Evolutionary conservation across 305 asterid species (phyloP), one percentile per base, ranked within the genome.

Genomic region (Solanum hybrid): DNA sequence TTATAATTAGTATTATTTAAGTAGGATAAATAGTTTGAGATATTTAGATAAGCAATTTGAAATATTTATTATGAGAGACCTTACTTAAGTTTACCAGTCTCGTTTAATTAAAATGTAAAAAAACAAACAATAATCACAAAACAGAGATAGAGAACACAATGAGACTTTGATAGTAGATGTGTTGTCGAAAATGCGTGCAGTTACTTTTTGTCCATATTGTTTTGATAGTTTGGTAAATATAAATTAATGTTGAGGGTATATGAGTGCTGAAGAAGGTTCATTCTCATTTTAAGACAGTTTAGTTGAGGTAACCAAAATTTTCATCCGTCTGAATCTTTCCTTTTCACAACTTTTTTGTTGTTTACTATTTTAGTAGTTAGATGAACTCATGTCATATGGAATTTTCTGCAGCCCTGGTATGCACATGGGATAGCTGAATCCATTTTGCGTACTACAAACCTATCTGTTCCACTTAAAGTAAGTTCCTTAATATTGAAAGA

Each of bases 401-500:
- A 32, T 89, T 35, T 24, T 88, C 24, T 78, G 90, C 87, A 96
- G 99, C 99, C 99, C 90, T 97, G 99, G 99, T 96, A 96, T 95
- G 99, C 99, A 88, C 99, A 96, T 93, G 99, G 98, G 81, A 97
- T 98, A 91, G 99, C 99, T 88, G 98, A 92, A 92, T 95, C 99
- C 89, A 98, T 98, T 90, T 56, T 98, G 94, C 96, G 98, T 86
- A 98, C 99, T 26, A 91, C 99, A 81, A 95, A 96, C 90, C 93
- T 96, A 90, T 95, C 99, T 26, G 93, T 95, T 90, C 99, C 99
- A 60, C 92, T 98, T 36, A 98, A 94, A 91, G 99, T 97, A 94
- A 95, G 98, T 93, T 85, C 60, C 84, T 80, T 80, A 51, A 73
- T 87, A 19, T 22, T 64, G 40, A 31, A 64, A 60, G 34, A 22